Base-by-base conservation (phyloP, 805 yeast genomes). In the Monosporozyma siamensis region DNA sequence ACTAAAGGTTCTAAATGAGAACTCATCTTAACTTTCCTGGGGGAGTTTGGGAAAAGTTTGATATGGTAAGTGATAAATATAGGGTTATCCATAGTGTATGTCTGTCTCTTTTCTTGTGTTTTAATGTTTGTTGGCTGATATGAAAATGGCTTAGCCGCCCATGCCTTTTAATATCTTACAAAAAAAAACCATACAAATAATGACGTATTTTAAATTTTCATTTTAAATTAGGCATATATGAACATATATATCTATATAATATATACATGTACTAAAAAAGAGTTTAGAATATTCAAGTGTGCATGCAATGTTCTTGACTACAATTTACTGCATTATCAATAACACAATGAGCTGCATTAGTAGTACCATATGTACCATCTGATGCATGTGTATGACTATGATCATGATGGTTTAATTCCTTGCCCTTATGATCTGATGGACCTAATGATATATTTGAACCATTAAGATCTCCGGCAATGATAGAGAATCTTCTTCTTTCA, bases 311-410 rank as follows among this genome's bases (percentile, higher is more conserved):
- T 7, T 40, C 42, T 32, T 32, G 42, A 23, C 31, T 70, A 54
- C 80, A 75, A 38, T 72, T 71, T 15, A 72, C 68, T 21, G 71
- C 69, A n/a, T 71, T 70, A 49, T 75, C 80, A 23, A 75, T 69
- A 15, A 72, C 59, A 54, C 80, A 75, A 15, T 63, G 58, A 4
- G 63, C 61, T 11, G 50, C 55, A 6, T 58, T 48, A 1, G 57
- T 51, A 3, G 62, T 48, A 21, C 70, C 70, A 42, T 67, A 63
- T 4, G 23, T 30, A 3, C 64, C 63, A 18, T 59, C 50, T 3
- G 51, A n/a, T n/a, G n/a, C 48, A 10, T 46, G 42, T 23, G 29
- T 11, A 9, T 25, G 7, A n/a, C 22, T 34, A 5, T 37, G 40
- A 9, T 63, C 15, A n/a, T 18, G 14, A 12, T 23, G 30, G 9